phyloP scores from a whole-genome alignment of 2,329 filamentous ascomycete genomes.

The Trichophyton schoenleinii region DNA sequence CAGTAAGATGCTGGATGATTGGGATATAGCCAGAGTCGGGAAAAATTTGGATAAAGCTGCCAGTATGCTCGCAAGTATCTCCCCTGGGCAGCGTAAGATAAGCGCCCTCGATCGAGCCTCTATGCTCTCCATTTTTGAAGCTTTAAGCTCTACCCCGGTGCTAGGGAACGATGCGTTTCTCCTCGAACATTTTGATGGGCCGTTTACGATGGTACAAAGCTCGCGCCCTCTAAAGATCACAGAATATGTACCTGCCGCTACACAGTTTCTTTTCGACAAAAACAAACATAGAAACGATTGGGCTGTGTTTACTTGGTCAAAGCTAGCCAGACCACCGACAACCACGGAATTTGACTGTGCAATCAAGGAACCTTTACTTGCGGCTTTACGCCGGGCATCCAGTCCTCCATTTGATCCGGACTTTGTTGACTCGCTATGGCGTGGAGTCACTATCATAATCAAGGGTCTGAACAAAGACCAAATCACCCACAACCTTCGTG shows the following conservation, averaged over 20 bases:
- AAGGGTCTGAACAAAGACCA: constrained; percentile 58
- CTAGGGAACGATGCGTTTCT: constrained; percentile 46
- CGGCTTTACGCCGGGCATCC: constrained; percentile 52
- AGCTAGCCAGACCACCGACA: constrained; percentile 51
- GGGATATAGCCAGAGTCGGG: constrained; percentile 51
- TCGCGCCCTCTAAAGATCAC: constrained; percentile 67
- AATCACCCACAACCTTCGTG: constrained; percentile 65
- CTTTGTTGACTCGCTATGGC: constrained; percentile 64
- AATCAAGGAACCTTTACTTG: constrained; percentile 58
- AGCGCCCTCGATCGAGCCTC: constrained; percentile 44
- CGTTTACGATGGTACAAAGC: constrained; percentile 68
- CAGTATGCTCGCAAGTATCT: constrained; percentile 39
- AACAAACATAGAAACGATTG: constrained; percentile 53
- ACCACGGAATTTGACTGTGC: constrained; percentile 76
- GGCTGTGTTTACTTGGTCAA: constrained; percentile 57
- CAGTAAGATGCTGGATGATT: constrained; percentile 44
- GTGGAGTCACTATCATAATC: constrained; percentile 62
- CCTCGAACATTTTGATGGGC: constrained; percentile 57
- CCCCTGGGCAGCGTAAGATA: constrained; percentile 40
- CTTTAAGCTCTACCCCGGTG: constrained; percentile 71
- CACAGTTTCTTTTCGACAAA: constrained; percentile 67
- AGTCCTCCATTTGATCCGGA: constrained; percentile 39
- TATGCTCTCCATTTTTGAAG: constrained; percentile 74
- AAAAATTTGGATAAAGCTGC: constrained; percentile 47
- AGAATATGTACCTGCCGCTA: constrained; percentile 67